Evolutionary conservation across 345 rosid genomes (phyloP), one percentile per base, ranked within the genome.

Genomic region (Toxicodendron radicans): DNA sequence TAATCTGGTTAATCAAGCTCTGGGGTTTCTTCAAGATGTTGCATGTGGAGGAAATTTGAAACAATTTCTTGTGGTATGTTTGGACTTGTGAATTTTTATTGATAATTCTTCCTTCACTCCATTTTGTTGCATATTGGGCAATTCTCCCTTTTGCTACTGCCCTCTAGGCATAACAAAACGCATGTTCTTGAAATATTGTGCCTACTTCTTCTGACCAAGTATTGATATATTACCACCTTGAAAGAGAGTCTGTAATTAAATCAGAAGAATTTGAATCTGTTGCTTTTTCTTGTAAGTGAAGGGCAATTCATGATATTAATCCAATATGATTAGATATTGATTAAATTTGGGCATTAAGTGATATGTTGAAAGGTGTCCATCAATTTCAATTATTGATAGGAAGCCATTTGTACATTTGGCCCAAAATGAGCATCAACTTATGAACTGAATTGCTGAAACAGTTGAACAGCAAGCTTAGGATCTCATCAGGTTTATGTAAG

Each of bases 21-120:
- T 96, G 81, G 66, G 70, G 73, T 87, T 75, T 78, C 92, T 94
- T 79, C 99, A 93, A 78, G 94, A 92, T 77, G 79, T 90, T 80
- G 72, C 98, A n/a, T 83, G 91, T 72, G 79, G 72, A 71, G 97
- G 94, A 75, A 86, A 80, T 76, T 75, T 91, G 87, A 94, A 90
- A 78, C 97, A 93, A 61, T 87, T 92, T 88, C 82, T 93, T 73
- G 54, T 78, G 84, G 99, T 96, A 62, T 23, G 87, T 68, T 63
- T 62, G 49, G 16, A 33, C 18, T 79, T n/a, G 18, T 54, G 64
- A 13, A 32, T 57, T 10, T 61, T 68, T 18, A 4, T 16, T 66
- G 46, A 35, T 24, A 41, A 9, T 24, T 56, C 10, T 54, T 45
- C 11, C 56, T 58, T 68, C 16, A 53, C 12, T 35, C 43, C 43